These are phyloP conservation scores for Rhododendron mucronatum DNA, from an alignment of 148 eudicot genomes.

Conservation along the genomic window DNA sequence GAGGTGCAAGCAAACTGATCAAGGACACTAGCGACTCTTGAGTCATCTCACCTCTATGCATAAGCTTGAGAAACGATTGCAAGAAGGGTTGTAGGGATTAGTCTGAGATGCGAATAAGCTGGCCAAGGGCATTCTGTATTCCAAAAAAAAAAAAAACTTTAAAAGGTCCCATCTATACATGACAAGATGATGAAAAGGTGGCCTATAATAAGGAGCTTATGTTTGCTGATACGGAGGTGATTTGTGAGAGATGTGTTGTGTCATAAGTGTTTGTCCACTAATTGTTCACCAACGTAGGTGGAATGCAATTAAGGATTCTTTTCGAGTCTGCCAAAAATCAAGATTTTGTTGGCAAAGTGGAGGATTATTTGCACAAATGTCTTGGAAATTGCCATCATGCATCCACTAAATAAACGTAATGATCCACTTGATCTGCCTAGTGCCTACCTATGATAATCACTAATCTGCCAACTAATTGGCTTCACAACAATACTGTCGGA, in stretches of 20 bases:
- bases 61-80: too few relatives aligned
- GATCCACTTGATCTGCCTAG: neutral
- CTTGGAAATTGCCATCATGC: neutral
- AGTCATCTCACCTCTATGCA: too few relatives aligned
- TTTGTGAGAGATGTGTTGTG: neutral
- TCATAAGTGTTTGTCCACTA: neutral
- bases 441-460: neutral
- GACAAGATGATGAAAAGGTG: neutral
- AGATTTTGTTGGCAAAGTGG: constrained; percentile 3
- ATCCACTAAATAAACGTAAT: neutral
- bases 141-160: neutral
- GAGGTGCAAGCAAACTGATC: too few relatives aligned
- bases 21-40: too few relatives aligned
- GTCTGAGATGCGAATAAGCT: too few relatives aligned
- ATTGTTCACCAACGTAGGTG: neutral
- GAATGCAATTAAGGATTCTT: neutral
- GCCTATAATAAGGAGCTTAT: neutral
- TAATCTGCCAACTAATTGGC: neutral
- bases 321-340: neutral
- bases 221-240: neutral
- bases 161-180: neutral
- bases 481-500: neutral
- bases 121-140: too few relatives aligned
- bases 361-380: neutral
- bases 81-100: too few relatives aligned